Evolutionary conservation across 345 rosid genomes (phyloP).

Genomic region (Aquilaria malaccensis): DNA sequence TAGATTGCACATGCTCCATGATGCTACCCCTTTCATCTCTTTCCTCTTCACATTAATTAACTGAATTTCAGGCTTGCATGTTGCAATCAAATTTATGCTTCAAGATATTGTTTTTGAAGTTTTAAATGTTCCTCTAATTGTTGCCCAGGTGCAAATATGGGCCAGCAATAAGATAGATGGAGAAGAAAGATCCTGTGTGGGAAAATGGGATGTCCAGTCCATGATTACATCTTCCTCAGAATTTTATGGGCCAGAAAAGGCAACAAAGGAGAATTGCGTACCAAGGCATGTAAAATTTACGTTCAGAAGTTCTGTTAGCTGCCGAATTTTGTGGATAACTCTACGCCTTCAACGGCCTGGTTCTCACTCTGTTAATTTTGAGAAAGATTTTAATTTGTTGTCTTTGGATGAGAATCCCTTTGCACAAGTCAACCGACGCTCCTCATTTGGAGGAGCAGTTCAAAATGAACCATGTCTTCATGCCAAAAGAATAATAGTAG

Average conservation of each 20-base stretch:
- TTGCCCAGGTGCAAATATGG: slow-evolving; percentile 86
- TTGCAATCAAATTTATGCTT: neutral
- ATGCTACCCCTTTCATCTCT: neutral
- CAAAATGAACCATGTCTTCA: slow-evolving; percentile 77
- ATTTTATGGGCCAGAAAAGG: slow-evolving; percentile 63
- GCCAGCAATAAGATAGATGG: slow-evolving; percentile 73
- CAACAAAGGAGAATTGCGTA: slow-evolving; percentile 34
- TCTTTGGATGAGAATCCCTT: slow-evolving; percentile 87
- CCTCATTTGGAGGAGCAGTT: slow-evolving; percentile 74
- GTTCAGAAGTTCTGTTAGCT: slow-evolving; percentile 67
- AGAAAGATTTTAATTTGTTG: slow-evolving; percentile 58
- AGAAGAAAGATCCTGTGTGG: slow-evolving; percentile 79
- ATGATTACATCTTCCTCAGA: slow-evolving; percentile 59
- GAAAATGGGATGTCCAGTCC: slow-evolving; percentile 94
- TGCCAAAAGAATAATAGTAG: slow-evolving; percentile 70
- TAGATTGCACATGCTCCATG: neutral
- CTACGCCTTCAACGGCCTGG: slow-evolving; percentile 76
- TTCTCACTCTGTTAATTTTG: slow-evolving; percentile 73
- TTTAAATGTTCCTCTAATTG: slow-evolving; percentile 11
- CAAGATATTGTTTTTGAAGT: neutral
- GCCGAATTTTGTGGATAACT: slow-evolving; percentile 83
- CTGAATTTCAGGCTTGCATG: neutral
- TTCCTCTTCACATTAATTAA: slow-evolving; percentile 3
- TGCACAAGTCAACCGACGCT: slow-evolving; percentile 60
- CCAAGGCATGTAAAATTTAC: slow-evolving; percentile 83